phyloP scores from a whole-genome alignment of 345 rosid species.

The Eucalyptus pauciflora region DNA sequence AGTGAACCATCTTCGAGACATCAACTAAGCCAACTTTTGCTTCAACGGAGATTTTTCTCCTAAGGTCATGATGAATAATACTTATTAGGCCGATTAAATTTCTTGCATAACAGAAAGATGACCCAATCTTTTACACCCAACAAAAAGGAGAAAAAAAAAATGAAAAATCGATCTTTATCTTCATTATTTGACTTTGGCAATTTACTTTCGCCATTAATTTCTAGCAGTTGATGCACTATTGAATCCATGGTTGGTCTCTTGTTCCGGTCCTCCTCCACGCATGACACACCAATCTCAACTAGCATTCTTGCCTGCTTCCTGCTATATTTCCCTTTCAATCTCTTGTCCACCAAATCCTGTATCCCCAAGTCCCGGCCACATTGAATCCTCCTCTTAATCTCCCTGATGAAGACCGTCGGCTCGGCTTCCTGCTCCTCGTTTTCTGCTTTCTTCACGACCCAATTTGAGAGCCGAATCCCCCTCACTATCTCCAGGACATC shows the following conservation, averaged over 20 bases:
- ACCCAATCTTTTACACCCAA: neutral
- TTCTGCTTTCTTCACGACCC: neutral
- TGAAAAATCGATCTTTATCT: neutral
- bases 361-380: slow-evolving; percentile 6
- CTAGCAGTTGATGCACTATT: slow-evolving; percentile 9
- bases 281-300: slow-evolving; percentile 10
- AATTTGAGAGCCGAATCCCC: slow-evolving; percentile 17
- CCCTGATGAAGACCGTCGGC: slow-evolving; percentile 10
- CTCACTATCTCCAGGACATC: slow-evolving; percentile 26
- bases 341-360: slow-evolving; percentile 20
- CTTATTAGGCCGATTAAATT: neutral
- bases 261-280: slow-evolving; percentile 19
- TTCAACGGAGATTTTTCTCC: neutral
- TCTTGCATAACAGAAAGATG: neutral
- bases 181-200: neutral
- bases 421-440: slow-evolving; percentile 11
- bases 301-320: slow-evolving; percentile 5
- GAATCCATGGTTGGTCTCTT: slow-evolving; percentile 24
- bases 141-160: neutral
- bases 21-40: neutral
- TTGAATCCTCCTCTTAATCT: slow-evolving; percentile 2
- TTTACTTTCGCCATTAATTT: slow-evolving; percentile 1
- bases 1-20: neutral
- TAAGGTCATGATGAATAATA: neutral
- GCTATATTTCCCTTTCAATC: slow-evolving; percentile 9